Percentiles rank a stretch among this genome's conserved stretches.
Conservation (phyloP, 257 asterid genomes). For the Jacaranda copaia region DNA sequence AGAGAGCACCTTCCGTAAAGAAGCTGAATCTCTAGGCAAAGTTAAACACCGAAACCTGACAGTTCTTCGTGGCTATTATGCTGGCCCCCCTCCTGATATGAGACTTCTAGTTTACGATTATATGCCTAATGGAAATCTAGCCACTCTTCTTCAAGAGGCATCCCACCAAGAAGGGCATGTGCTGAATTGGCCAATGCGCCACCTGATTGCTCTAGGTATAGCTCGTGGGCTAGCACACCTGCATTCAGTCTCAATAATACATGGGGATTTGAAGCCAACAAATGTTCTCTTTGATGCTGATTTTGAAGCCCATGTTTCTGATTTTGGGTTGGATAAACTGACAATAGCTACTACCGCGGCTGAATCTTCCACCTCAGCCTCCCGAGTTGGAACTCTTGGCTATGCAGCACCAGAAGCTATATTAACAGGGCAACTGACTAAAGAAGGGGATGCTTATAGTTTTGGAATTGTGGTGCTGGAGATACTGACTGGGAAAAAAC, state of each 20-base stretch:
- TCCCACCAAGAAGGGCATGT: constrained; percentile 70
- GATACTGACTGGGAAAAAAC: constrained; percentile 58
- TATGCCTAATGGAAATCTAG: constrained; percentile 66
- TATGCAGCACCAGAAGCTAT: constrained; percentile 55
- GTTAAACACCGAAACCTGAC: constrained; percentile 59
- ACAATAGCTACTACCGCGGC: constrained; percentile 45
- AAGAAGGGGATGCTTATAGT: constrained; percentile 58
- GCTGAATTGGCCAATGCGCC: constrained; percentile 73
- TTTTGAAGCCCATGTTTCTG: constrained; percentile 65
- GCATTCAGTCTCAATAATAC: constrained; percentile 49
- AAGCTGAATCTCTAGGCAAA: constrained; percentile 59
- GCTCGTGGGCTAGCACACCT: constrained; percentile 60
- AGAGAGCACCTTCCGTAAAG: constrained; percentile 51
- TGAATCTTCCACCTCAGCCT: constrained; percentile 56
- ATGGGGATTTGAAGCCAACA: constrained; percentile 62
- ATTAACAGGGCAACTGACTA: constrained; percentile 51
- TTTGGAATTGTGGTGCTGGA: constrained; percentile 58
- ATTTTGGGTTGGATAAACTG: constrained; percentile 57
- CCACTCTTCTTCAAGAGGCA: constrained; percentile 67
- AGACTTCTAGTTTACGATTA: constrained; percentile 58
- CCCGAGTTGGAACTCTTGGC: constrained; percentile 57
- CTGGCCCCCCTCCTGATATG: constrained; percentile 58
- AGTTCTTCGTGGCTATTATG: constrained; percentile 63
- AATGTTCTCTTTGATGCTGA: constrained; percentile 66
- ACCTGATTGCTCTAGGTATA: constrained; percentile 61